Evolutionary conservation across 768 basidiomycete species (phyloP).

Genomic region (Collybia sp.): DNA sequence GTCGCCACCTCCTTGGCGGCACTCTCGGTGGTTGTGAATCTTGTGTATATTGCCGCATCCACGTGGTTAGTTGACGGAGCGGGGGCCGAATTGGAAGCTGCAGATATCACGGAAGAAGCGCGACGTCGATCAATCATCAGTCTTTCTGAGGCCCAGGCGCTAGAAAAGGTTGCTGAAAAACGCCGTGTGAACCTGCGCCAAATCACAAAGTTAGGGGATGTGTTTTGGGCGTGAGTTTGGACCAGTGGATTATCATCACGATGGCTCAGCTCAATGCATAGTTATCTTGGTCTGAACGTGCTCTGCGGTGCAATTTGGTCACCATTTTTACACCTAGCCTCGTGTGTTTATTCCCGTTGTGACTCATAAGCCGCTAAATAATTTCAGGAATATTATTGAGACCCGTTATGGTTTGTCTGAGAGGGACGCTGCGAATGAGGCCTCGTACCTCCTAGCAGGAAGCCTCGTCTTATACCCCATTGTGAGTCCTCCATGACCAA

Average conservation of each 20-base stretch:
- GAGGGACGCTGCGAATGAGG: constrained; percentile 53
- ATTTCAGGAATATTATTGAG: constrained; percentile 64
- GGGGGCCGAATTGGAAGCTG: constrained; percentile 59
- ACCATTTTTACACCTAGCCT: constrained; percentile 72
- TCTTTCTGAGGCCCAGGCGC: constrained; percentile 54
- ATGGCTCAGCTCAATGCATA: constrained; percentile 18
- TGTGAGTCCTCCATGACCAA: constrained; percentile 30
- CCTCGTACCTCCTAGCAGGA: constrained; percentile 69
- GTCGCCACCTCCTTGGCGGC: constrained; percentile 59
- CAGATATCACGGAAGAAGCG: constrained; percentile 56
- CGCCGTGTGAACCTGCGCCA: constrained; percentile 55
- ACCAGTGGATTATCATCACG: neutral
- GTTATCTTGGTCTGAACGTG: constrained; percentile 72
- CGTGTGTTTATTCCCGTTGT: constrained; percentile 37
- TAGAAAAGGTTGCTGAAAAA: constrained; percentile 64
- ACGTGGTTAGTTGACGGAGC: constrained; percentile 60
- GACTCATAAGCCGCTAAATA: neutral
- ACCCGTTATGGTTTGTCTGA: constrained; percentile 60
- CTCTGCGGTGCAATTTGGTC: constrained; percentile 76
- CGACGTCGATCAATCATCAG: constrained; percentile 36
- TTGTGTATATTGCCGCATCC: constrained; percentile 60
- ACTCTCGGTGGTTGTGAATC: constrained; percentile 64
- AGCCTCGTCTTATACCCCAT: constrained; percentile 67
- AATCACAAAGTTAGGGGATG: constrained; percentile 64
- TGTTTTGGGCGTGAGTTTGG: constrained; percentile 67